Evolutionary conservation across 225 moss, liverwort and hornwort genomes (phyloP).

Genomic region (Thuidium tamariscinum): DNA sequence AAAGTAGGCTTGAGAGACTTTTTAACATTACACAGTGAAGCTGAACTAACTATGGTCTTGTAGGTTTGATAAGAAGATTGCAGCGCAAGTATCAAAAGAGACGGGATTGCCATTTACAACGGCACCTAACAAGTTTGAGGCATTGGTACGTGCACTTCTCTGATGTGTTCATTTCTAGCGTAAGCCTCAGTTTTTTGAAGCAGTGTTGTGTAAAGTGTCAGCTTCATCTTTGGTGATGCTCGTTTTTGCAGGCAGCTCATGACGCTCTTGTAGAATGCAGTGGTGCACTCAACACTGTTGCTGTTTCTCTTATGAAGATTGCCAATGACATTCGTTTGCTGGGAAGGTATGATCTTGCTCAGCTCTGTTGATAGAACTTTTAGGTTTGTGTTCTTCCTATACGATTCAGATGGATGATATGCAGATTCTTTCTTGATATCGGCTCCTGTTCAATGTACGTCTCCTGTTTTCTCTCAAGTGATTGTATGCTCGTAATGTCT

Average conservation of each 20-base stretch:
- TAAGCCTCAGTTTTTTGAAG: neutral
- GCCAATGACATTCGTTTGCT: constrained; percentile 87
- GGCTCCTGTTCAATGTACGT: neutral
- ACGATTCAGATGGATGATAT: neutral
- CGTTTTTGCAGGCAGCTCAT: constrained; percentile 62
- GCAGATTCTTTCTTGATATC: neutral
- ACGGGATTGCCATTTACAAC: constrained; percentile 71
- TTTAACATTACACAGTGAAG: neutral
- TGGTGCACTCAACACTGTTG: constrained; percentile 78
- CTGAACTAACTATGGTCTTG: neutral
- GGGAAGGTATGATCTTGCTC: constrained; percentile 43
- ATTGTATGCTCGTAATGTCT: neutral
- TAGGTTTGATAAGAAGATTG: constrained; percentile 85
- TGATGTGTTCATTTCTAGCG: neutral
- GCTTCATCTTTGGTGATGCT: neutral
- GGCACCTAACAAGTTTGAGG: constrained; percentile 96
- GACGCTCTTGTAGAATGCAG: constrained; percentile 88
- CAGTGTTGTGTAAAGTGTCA: neutral
- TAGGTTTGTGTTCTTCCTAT: neutral
- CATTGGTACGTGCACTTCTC: constrained; percentile 40
- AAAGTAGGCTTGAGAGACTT: neutral
- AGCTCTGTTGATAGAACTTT: neutral
- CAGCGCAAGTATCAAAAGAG: constrained; percentile 66
- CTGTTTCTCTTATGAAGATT: constrained; percentile 78
- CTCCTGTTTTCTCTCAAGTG: neutral